Evolutionary conservation across 768 basidiomycete species (phyloP).

Genomic region (Russula olivacea): DNA sequence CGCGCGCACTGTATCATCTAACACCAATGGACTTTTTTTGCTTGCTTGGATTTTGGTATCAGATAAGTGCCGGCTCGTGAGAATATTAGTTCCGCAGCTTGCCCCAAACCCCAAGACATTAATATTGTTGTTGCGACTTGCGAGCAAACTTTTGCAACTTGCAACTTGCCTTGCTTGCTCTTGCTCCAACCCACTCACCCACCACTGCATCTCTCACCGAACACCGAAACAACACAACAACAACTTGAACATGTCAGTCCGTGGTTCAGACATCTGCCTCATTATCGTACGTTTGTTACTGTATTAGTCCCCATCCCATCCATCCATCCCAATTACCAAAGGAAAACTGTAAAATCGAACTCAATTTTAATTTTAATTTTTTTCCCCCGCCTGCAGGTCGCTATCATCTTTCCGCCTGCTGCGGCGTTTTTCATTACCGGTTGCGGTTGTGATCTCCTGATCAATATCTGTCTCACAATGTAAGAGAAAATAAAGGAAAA

Average conservation of each 20-base stretch:
- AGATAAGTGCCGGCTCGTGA: no score
- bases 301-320: no score
- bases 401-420: conserved; percentile 78
- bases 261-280: conserved; percentile 68
- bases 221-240: no score
- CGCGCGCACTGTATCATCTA: no score
- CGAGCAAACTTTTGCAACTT: no score
- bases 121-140: no score
- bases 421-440: conserved; percentile 73
- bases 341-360: no score
- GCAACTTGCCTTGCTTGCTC: no score
- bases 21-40: no score
- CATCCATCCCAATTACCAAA: not conserved
- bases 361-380: no score
- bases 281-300: conserved; percentile 55
- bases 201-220: no score
- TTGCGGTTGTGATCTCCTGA: conserved; percentile 81
- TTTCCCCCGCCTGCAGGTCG: conserved; percentile 41
- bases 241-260: conserved; percentile 37
- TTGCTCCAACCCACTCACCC: not conserved
- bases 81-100: not conserved
- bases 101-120: not conserved
- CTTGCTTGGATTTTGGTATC: no score
- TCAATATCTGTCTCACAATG: conserved; percentile 77
- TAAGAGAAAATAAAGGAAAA: conserved; percentile 31